Evolutionary conservation across 805 yeast species (phyloP).

Genomic region (Wickerhamomyces rabaulensis): DNA sequence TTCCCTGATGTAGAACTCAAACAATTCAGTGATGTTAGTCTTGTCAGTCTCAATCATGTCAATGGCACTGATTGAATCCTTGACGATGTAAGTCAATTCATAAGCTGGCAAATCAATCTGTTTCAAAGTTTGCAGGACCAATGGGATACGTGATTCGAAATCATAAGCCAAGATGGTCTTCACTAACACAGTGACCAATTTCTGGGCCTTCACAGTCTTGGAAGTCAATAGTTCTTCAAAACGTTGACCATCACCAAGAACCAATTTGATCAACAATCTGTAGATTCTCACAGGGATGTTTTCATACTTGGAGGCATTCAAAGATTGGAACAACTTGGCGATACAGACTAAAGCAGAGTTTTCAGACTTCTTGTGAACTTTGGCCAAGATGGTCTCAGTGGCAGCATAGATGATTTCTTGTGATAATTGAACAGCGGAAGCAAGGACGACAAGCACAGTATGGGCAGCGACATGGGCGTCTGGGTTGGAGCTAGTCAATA

Average conservation of each 20-base stretch:
- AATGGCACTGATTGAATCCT: slow-evolving; percentile 34
- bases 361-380: slow-evolving; percentile 35
- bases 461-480: slow-evolving; percentile 82
- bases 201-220: slow-evolving; percentile 29
- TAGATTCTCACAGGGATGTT: slow-evolving; percentile 35
- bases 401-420: slow-evolving; percentile 55
- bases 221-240: slow-evolving; percentile 24
- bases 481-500: slow-evolving; percentile 40
- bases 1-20: slow-evolving; percentile 32
- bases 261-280: slow-evolving; percentile 25
- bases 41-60: slow-evolving; percentile 31
- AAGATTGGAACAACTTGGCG: slow-evolving; percentile 43
- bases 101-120: slow-evolving; percentile 28
- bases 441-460: slow-evolving; percentile 72
- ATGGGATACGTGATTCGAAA: slow-evolving; percentile 29
- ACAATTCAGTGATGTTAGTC: slow-evolving; percentile 31
- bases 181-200: slow-evolving; percentile 38
- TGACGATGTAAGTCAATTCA: slow-evolving; percentile 32
- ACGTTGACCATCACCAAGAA: slow-evolving; percentile 20
- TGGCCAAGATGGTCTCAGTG: slow-evolving; percentile 48
- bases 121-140: slow-evolving; percentile 32
- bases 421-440: slow-evolving; percentile 64
- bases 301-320: slow-evolving; percentile 35
- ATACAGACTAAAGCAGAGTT: slow-evolving; percentile 43
- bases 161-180: slow-evolving; percentile 40